Evolutionary conservation across 768 basidiomycete genomes (phyloP).

Genomic region (Plicaturopsis crispa): DNA sequence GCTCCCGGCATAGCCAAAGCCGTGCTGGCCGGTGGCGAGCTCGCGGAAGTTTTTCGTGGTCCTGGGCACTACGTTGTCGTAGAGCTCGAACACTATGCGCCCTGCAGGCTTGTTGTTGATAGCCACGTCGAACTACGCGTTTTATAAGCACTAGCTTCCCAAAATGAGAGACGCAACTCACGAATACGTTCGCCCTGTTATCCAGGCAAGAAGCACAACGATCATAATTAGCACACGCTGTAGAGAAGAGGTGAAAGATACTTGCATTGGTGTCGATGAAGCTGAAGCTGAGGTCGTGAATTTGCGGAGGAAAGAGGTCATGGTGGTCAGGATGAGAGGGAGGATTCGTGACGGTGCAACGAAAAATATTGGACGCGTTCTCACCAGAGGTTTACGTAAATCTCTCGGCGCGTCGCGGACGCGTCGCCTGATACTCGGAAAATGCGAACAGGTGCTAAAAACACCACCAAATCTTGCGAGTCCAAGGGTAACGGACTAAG

Average conservation of each 20-base stretch:
- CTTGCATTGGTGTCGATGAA: conserved; percentile 6
- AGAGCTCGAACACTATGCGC: conserved; percentile 77
- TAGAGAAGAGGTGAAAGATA: neutral
- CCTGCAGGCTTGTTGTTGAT: conserved; percentile 57
- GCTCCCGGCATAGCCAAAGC: conserved; percentile 66
- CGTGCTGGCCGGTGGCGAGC: conserved; percentile 58
- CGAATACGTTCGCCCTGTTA: conserved; percentile 23
- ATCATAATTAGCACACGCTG: conserved; percentile 6
- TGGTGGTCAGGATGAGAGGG: conserved; percentile 14
- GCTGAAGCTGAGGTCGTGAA: conserved; percentile 43
- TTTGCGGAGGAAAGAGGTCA: conserved; percentile 45
- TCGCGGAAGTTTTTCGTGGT: conserved; percentile 80
- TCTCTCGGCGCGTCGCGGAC: no score
- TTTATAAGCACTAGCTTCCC: neutral
- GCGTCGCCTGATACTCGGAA: no score
- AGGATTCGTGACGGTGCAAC: neutral
- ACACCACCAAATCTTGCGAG: no score
- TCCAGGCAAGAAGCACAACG: conserved; percentile 3
- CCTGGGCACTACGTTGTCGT: conserved; percentile 75
- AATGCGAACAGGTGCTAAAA: no score
- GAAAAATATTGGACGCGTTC: no score
- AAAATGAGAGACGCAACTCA: neutral
- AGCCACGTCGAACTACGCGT: conserved; percentile 50
- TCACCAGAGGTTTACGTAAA: no score
- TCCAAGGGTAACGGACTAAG: no score